Evolutionary conservation across 441 rosid species (phyloP).

Genomic region (Gossypium lobatum): DNA sequence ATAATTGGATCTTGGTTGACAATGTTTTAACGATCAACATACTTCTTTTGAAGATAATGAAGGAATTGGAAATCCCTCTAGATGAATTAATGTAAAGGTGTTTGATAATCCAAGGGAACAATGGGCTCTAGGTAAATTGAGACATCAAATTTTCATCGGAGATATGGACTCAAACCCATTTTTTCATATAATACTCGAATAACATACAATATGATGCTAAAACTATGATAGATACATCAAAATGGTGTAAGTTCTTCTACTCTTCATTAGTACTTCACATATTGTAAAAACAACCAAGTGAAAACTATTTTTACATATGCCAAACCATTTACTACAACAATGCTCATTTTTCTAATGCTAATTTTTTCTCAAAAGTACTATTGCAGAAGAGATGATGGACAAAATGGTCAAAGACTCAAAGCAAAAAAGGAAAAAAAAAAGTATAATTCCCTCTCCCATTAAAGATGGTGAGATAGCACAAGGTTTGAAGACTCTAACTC

Average conservation of each 20-base stretch:
- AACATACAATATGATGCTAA: not conserved
- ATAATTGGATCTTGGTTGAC: not conserved
- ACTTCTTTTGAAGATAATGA: not conserved
- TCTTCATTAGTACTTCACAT: not conserved
- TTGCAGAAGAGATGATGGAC: not conserved
- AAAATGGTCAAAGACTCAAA: not conserved
- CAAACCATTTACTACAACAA: not conserved
- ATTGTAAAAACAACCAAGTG: not conserved
- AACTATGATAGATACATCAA: not conserved
- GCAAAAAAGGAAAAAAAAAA: not conserved
- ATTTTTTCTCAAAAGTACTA: not conserved
- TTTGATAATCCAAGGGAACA: no score
- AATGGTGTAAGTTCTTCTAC: not conserved
- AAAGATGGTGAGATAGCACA: no score
- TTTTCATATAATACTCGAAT: not conserved
- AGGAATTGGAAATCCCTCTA: not conserved
- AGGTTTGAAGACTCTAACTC: no score
- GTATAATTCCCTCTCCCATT: no score
- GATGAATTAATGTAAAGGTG: no score
- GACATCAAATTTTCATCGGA: not conserved
- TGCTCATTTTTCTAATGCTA: not conserved
- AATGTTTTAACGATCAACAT: not conserved
- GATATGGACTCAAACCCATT: not conserved
- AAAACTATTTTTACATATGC: not conserved
- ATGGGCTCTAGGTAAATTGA: not conserved